These are phyloP conservation scores for Metschnikowia koreensis DNA, from an alignment of 805 yeast genomes.

Conservation along the genomic window DNA sequence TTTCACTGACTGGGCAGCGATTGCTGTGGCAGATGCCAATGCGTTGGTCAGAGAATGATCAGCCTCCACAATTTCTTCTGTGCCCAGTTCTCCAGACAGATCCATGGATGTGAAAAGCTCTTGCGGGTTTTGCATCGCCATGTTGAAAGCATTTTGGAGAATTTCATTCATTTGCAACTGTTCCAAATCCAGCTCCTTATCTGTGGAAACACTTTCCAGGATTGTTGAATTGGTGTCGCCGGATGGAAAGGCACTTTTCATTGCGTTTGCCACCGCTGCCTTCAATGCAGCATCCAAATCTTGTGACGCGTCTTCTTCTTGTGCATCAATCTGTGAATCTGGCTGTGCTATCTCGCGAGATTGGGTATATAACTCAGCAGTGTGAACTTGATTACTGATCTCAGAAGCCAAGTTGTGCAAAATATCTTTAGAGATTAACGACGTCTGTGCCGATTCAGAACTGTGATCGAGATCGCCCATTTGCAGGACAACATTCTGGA, in stretches of 20 bases:
- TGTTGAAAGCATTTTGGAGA: slow-evolving; percentile 70
- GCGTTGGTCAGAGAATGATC: slow-evolving; percentile 4
- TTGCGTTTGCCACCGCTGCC: slow-evolving; percentile 15
- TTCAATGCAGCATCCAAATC: slow-evolving; percentile 12
- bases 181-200: slow-evolving; percentile 50
- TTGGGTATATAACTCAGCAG: background rate
- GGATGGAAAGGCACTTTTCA: slow-evolving; percentile 11
- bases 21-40: slow-evolving; percentile 16
- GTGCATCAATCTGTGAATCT: background rate
- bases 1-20: slow-evolving; percentile 15
- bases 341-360: background rate
- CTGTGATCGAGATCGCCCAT: slow-evolving; percentile 7
- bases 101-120: slow-evolving; percentile 40
- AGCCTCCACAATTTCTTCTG: background rate
- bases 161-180: slow-evolving; percentile 61
- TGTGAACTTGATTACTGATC: background rate
- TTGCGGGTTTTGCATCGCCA: slow-evolving; percentile 69
- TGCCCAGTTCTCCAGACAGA: slow-evolving; percentile 21
- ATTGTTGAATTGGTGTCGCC: background rate
- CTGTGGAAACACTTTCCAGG: background rate
- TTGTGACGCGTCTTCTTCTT: slow-evolving; percentile 1
- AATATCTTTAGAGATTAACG: background rate
- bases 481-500: slow-evolving; percentile 27
- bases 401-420: background rate
- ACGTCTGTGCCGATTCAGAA: background rate